Evolutionary conservation across 2,329 filamentous ascomycete genomes (phyloP).

Genomic region (Penicillium decumbens): DNA sequence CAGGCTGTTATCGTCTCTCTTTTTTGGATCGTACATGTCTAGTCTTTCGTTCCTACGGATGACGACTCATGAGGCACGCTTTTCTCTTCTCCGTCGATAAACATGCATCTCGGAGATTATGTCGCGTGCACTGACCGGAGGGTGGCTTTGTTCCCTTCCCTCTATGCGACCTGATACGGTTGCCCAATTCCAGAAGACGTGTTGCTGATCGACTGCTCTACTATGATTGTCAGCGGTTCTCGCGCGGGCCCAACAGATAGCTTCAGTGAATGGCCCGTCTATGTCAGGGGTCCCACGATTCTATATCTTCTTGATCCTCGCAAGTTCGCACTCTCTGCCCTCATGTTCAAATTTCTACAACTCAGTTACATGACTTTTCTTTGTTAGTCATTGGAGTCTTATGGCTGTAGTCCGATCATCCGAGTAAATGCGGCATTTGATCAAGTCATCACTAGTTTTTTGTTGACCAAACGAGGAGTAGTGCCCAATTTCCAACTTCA

Average conservation of each 20-base stretch:
- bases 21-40: not conserved
- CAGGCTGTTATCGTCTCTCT: slow-evolving; percentile 6
- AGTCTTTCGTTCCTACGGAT: not conserved
- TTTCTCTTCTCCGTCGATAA: not conserved
- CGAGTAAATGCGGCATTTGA: not conserved
- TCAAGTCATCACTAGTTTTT: not conserved
- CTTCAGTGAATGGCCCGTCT: not conserved
- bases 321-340: too few species aligned
- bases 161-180: not conserved
- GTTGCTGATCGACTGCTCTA: not conserved
- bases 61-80: not conserved
- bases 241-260: not conserved
- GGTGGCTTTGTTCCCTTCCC: not conserved
- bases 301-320: too few species aligned
- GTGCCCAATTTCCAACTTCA: not conserved
- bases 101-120: not conserved
- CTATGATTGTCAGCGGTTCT: not conserved
- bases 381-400: not conserved
- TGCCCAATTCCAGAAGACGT: not conserved
- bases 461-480: not conserved
- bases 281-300: too few species aligned
- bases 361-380: too few species aligned
- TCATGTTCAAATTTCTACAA: too few species aligned
- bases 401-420: not conserved
- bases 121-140: not conserved